Conservation (phyloP, 306 rosid species). For the Cicer chorassanicum region DNA sequence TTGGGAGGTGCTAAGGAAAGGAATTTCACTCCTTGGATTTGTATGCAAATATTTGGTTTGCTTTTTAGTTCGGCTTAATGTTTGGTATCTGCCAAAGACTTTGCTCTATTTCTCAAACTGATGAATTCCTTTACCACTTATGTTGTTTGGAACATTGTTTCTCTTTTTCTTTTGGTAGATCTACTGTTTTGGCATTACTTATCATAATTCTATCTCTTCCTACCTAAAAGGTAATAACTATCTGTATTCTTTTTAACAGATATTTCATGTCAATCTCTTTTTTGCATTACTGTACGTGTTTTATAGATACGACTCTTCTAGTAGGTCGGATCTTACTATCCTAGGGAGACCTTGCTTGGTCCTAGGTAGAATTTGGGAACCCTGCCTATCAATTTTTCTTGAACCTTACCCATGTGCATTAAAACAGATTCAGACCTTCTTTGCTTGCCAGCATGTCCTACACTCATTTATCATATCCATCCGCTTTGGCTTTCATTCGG, state of each 20-base stretch:
- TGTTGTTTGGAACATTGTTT: conserved; percentile 9
- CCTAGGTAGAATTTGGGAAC: not conserved
- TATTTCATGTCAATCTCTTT: conserved; percentile 7
- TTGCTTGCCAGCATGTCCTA: not conserved
- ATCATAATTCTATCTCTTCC: conserved; percentile 30
- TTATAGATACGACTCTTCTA: not conserved
- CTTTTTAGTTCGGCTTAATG: conserved; percentile 6
- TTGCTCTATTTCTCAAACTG: conserved; percentile 3
- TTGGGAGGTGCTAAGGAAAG: not conserved
- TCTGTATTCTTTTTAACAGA: not conserved
- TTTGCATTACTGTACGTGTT: not conserved
- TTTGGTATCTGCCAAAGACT: conserved; percentile 16
- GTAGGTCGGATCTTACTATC: conserved; percentile 16
- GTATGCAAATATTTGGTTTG: conserved; percentile 10
- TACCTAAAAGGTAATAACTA: conserved; percentile 4
- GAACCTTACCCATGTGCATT: not conserved
- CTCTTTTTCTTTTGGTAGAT: not conserved
- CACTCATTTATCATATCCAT: not conserved
- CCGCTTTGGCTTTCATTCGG: not conserved
- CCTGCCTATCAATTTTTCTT: not conserved
- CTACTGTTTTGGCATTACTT: not conserved
- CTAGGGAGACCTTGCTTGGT: not conserved
- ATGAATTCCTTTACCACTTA: conserved; percentile 11
- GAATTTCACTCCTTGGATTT: conserved; percentile 10
- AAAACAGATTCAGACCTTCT: conserved; percentile 14